phyloP scores from a whole-genome alignment of 1,139 yeast genomes.

The Geotrichum bryndzae region DNA sequence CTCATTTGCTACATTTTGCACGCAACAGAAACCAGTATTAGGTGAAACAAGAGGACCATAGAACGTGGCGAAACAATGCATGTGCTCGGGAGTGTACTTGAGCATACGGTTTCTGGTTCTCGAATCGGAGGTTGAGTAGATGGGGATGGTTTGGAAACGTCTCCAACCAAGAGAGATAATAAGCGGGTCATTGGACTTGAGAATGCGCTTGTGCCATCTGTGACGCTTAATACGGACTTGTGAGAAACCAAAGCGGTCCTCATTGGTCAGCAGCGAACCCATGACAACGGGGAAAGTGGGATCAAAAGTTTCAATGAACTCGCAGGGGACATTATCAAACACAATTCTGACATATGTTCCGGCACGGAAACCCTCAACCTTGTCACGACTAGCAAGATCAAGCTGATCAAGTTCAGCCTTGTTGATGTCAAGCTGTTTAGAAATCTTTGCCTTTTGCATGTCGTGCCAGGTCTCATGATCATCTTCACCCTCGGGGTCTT shows the following conservation, averaged over 20 bases:
- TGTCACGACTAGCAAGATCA: conserved; percentile 68
- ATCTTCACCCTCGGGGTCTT: conserved; percentile 65
- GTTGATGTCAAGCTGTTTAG: conserved; percentile 91
- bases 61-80: conserved; percentile 92
- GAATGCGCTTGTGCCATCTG: conserved; percentile 96
- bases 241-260: conserved; percentile 86
- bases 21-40: conserved; percentile 94
- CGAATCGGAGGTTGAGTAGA: conserved; percentile 94
- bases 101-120: conserved; percentile 96
- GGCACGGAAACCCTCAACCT: conserved; percentile 86
- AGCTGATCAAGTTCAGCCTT: conserved; percentile 59
- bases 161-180: conserved; percentile 96
- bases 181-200: conserved; percentile 93
- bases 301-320: conserved; percentile 78
- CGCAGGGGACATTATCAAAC: conserved; percentile 80
- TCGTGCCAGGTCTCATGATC: conserved; percentile 95
- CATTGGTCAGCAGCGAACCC: conserved; percentile 88
- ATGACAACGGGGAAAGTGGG: conserved; percentile 79
- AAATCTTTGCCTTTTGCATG: conserved; percentile 92
- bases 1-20: conserved; percentile 76
- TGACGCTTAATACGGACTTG: conserved; percentile 95
- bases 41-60: conserved; percentile 98
- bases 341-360: conserved; percentile 92
- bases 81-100: conserved; percentile 97
- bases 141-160: conserved; percentile 92